Evolutionary conservation across 805 yeast species (phyloP).

Genomic region (Metschnikowia noctiluminum): DNA sequence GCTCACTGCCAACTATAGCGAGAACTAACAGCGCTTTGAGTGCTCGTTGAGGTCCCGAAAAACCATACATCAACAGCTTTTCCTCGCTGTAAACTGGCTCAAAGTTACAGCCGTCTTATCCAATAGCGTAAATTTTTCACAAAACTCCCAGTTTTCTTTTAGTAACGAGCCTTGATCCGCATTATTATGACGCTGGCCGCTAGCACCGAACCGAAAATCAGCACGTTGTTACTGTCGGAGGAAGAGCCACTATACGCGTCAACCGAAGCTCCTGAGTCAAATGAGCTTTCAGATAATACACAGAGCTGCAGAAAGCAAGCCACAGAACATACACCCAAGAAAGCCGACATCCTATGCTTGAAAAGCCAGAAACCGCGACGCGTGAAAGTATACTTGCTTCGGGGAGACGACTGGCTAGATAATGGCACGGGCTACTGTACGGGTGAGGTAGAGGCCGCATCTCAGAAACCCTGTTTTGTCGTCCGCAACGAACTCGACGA

Average conservation of each 20-base stretch:
- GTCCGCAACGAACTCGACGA: slow-evolving; percentile 71
- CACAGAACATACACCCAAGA: not conserved
- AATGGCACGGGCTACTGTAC: slow-evolving; percentile 88
- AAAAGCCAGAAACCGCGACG: slow-evolving; percentile 51
- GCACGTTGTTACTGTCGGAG: slow-evolving; percentile 1
- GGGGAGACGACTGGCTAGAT: slow-evolving; percentile 84
- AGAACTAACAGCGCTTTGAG: too few relatives aligned
- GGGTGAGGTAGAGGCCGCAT: slow-evolving; percentile 50
- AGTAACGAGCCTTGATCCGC: not conserved
- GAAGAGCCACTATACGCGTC: not conserved
- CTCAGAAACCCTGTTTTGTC: slow-evolving; percentile 52
- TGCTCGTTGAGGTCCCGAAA: too few relatives aligned
- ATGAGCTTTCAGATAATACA: too few relatives aligned
- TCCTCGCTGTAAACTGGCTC: too few relatives aligned
- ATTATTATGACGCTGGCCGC: not conserved
- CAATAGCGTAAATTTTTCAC: too few relatives aligned
- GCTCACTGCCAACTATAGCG: too few relatives aligned
- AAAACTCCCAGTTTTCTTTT: too few relatives aligned
- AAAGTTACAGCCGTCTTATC: too few relatives aligned
- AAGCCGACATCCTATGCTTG: not conserved
- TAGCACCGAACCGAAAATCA: slow-evolving; percentile 1
- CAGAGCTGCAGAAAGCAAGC: not conserved
- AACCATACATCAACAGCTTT: too few relatives aligned
- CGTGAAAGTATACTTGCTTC: slow-evolving; percentile 85
- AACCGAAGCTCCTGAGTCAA: not conserved